Conservation (phyloP, 2,329 filamentous ascomycete genomes). For the Fusarium nisikadoi region DNA sequence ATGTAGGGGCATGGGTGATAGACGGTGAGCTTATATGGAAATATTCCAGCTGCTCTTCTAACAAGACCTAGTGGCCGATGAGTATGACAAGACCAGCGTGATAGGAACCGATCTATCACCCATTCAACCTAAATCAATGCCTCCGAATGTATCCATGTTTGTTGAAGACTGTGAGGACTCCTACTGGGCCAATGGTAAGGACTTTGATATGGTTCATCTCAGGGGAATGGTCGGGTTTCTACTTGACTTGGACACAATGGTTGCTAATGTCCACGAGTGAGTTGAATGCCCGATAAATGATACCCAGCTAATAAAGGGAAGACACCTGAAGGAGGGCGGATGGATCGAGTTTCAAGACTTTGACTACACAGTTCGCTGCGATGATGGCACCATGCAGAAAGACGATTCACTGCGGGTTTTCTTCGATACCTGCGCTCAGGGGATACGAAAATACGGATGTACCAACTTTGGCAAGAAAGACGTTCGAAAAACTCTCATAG, state of each 20-base stretch:
- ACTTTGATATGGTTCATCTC: slow-evolving; percentile 68
- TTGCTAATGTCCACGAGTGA: slow-evolving; percentile 52
- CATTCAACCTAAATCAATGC: slow-evolving; percentile 61
- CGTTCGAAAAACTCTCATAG: slow-evolving; percentile 51
- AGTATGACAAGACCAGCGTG: slow-evolving; percentile 54
- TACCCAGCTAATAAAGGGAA: slow-evolving; percentile 33
- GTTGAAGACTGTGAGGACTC: slow-evolving; percentile 70
- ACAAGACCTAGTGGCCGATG: slow-evolving; percentile 51
- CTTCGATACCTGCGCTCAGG: slow-evolving; percentile 46
- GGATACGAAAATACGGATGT: slow-evolving; percentile 52
- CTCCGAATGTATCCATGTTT: slow-evolving; percentile 69
- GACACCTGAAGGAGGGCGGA: slow-evolving; percentile 58
- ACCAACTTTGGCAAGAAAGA: slow-evolving; percentile 50
- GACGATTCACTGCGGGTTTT: slow-evolving; percentile 53
- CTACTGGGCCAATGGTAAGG: slow-evolving; percentile 63
- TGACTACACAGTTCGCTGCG: slow-evolving; percentile 53
- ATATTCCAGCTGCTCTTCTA: background rate
- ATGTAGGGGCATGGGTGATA: slow-evolving; percentile 63
- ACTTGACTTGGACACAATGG: slow-evolving; percentile 60
- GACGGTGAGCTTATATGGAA: slow-evolving; percentile 48
- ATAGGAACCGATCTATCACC: slow-evolving; percentile 57
- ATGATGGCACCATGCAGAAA: slow-evolving; percentile 56
- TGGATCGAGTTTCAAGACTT: slow-evolving; percentile 64
- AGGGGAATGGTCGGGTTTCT: slow-evolving; percentile 62
- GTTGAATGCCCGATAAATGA: slow-evolving; percentile 5